Evolutionary conservation across 768 basidiomycete species (phyloP).

Genomic region (Tricholoma flavovirens): DNA sequence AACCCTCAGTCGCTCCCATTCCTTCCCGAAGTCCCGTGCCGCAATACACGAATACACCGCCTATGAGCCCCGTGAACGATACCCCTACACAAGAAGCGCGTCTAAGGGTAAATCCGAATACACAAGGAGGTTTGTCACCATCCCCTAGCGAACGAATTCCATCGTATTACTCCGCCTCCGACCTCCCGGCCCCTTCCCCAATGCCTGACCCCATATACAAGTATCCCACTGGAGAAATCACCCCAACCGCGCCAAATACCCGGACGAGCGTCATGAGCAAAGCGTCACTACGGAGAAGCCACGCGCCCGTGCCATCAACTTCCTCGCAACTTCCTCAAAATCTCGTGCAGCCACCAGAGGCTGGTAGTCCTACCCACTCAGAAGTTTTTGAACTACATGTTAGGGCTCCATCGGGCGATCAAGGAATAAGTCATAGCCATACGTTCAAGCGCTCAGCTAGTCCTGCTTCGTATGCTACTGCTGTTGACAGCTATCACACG

Average conservation of each 20-base stretch:
- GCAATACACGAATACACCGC: slow-evolving; percentile 41
- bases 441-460: slow-evolving; percentile 30
- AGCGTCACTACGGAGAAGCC: slow-evolving; percentile 15
- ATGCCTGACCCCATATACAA: slow-evolving; percentile 46
- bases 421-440: slow-evolving; percentile 10
- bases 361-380: neutral
- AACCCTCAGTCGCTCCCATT: slow-evolving; percentile 28
- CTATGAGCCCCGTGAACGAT: slow-evolving; percentile 29
- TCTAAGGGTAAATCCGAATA: slow-evolving; percentile 22
- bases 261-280: slow-evolving; percentile 32
- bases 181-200: slow-evolving; percentile 60
- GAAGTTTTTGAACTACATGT: slow-evolving; percentile 36
- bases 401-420: slow-evolving; percentile 24
- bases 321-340: slow-evolving; percentile 15
- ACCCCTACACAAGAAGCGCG: slow-evolving; percentile 21
- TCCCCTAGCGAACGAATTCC: slow-evolving; percentile 29
- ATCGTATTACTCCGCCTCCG: slow-evolving; percentile 69
- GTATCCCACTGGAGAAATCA: slow-evolving; percentile 41
- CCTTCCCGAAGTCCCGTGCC: slow-evolving; percentile 20
- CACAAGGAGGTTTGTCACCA: slow-evolving; percentile 17
- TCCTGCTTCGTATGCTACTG: slow-evolving; percentile 38
- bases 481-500: slow-evolving; percentile 37
- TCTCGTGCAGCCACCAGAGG: slow-evolving; percentile 12
- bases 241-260: slow-evolving; percentile 36
- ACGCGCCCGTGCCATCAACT: slow-evolving; percentile 23